Percentiles rank a stretch among this genome's conserved stretches.
phyloP scores from a whole-genome alignment of 2,329 filamentous ascomycete species.

The Clonostachys chloroleuca region DNA sequence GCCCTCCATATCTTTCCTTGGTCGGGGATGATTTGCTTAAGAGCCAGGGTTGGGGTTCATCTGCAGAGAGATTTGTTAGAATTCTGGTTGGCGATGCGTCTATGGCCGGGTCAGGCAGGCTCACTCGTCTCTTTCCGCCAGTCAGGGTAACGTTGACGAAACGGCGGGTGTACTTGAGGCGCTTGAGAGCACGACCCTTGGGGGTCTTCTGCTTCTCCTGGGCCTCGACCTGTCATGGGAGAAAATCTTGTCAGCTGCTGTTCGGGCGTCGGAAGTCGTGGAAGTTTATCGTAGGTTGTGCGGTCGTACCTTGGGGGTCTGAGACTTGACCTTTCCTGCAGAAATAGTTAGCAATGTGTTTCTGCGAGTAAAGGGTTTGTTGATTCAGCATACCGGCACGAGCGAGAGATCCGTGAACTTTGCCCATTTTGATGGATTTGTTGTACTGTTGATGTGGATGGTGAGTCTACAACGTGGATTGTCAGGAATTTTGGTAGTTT shows the following conservation, averaged over 20 bases:
- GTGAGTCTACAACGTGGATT: conserved; percentile 17
- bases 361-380: conserved; percentile 4
- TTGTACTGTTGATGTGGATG: conserved; percentile 28
- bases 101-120: conserved; percentile 3
- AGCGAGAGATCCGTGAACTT: conserved; percentile 91
- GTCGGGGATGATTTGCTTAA: conserved; percentile 34
- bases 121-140: conserved; percentile 96
- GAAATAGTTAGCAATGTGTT: conserved; percentile 40
- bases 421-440: conserved; percentile 67
- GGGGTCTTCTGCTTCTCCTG: conserved; percentile 96
- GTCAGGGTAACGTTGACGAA: conserved; percentile 98
- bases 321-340: conserved; percentile 96
- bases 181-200: conserved; percentile 97
- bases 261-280: conserved; percentile 8
- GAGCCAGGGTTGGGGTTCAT: conserved; percentile 85
- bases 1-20: conserved; percentile 9
- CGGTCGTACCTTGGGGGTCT: conserved; percentile 77
- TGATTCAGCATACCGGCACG: conserved; percentile 56
- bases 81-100: no score
- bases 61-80: conserved; percentile 27
- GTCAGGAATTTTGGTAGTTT: background rate
- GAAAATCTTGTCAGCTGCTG: conserved; percentile 18
- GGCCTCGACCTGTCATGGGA: conserved; percentile 63
- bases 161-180: conserved; percentile 91
- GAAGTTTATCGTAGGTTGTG: conserved; percentile 1